Evolutionary conservation across 2,329 filamentous ascomycete species (phyloP).

Genomic region (Hypoxylon sp.): DNA sequence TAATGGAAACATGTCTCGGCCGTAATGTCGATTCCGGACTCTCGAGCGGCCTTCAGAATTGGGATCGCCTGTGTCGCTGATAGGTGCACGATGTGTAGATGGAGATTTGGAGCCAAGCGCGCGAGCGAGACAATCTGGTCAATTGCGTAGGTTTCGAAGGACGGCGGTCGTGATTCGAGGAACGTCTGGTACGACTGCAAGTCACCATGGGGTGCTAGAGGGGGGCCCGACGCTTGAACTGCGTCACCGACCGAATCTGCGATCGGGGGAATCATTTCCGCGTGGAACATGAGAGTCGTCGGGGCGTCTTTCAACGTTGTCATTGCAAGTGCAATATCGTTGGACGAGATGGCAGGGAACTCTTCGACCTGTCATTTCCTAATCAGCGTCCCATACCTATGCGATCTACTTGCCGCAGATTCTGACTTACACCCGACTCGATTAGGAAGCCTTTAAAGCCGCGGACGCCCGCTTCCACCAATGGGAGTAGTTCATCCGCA

Average conservation of each 20-base stretch:
- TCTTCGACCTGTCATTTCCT: slow-evolving; percentile 79
- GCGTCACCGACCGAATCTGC: slow-evolving; percentile 83
- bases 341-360: slow-evolving; percentile 89
- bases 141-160: slow-evolving; percentile 92
- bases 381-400: slow-evolving; percentile 44
- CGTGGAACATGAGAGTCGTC: slow-evolving; percentile 98
- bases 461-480: slow-evolving; percentile 88
- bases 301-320: slow-evolving; percentile 81
- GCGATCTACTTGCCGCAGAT: not conserved
- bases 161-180: slow-evolving; percentile 87
- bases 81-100: slow-evolving; percentile 93
- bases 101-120: slow-evolving; percentile 82
- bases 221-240: slow-evolving; percentile 77
- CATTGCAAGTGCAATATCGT: slow-evolving; percentile 86
- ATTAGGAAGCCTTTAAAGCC: slow-evolving; percentile 99
- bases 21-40: slow-evolving; percentile 84
- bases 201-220: slow-evolving; percentile 78
- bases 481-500: slow-evolving; percentile 79
- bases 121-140: slow-evolving; percentile 88
- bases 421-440: slow-evolving; percentile 84
- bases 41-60: slow-evolving; percentile 80
- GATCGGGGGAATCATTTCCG: slow-evolving; percentile 96
- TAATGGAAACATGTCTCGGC: slow-evolving; percentile 98
- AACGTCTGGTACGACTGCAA: slow-evolving; percentile 89
- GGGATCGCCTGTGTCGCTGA: slow-evolving; percentile 92